A percentile compares a stretch with the other conserved stretches of the same genome.
Evolutionary conservation across 441 rosid genomes (phyloP).

Genomic region (Aquilaria agallochum): DNA sequence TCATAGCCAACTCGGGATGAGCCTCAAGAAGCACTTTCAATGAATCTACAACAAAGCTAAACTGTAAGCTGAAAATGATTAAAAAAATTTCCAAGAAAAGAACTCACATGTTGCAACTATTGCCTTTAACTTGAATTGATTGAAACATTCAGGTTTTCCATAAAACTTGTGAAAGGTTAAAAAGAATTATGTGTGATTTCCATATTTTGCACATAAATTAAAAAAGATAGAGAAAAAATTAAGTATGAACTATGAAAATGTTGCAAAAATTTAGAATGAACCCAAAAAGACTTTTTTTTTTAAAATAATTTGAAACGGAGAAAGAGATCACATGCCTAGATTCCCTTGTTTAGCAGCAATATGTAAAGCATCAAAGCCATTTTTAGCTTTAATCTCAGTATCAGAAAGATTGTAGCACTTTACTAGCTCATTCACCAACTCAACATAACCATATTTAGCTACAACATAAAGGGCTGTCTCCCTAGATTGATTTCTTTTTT

Average conservation of each 20-base stretch:
- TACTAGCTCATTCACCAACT: conserved; percentile 63
- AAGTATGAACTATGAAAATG: too few species aligned
- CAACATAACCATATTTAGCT: conserved; percentile 63
- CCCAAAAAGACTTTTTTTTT: not conserved
- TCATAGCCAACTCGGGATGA: conserved; percentile 75
- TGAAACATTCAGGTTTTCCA: not conserved
- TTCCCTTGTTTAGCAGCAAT: conserved; percentile 89
- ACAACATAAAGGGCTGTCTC: conserved; percentile 83
- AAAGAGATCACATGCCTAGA: conserved; percentile 38
- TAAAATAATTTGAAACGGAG: not conserved
- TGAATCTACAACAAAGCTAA: conserved; percentile 30
- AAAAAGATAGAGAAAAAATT: too few species aligned
- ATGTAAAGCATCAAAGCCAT: conserved; percentile 85
- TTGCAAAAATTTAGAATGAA: not conserved
- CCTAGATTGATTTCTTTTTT: conserved; percentile 69
- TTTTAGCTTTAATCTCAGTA: conserved; percentile 82
- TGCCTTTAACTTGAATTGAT: not conserved
- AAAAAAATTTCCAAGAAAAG: not conserved
- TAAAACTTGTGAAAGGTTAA: not conserved
- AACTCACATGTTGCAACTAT: not conserved
- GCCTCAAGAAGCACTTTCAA: conserved; percentile 57
- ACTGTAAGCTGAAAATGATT: not conserved
- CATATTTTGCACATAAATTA: too few species aligned
- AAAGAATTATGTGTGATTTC: not conserved
- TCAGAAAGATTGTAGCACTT: conserved; percentile 56